phyloP scores from a whole-genome alignment of 2,329 filamentous ascomycete species.

The Aspergillus ochraceoroseus region DNA sequence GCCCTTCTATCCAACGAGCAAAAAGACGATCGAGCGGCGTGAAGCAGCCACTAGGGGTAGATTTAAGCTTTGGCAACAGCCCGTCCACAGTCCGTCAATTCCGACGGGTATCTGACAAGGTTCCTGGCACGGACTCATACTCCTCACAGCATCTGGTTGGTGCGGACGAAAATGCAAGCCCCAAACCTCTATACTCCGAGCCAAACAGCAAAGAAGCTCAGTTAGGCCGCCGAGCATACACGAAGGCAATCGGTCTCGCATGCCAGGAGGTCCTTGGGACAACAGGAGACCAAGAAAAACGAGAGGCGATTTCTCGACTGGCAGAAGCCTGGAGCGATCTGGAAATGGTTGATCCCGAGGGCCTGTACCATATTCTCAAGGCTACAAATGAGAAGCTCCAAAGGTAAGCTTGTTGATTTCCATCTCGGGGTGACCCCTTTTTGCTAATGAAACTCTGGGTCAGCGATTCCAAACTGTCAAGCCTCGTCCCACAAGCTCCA shows the following conservation, averaged over 20 bases:
- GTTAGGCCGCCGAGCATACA: conserved; percentile 74
- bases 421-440: background rate
- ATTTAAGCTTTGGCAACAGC: conserved; percentile 90
- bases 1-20: conserved; percentile 40
- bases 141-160: conserved; percentile 25
- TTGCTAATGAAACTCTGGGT: conserved; percentile 16
- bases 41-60: conserved; percentile 77
- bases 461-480: conserved; percentile 39
- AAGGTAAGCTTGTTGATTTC: conserved; percentile 26
- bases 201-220: conserved; percentile 68
- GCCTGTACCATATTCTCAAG: conserved; percentile 77
- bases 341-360: conserved; percentile 84
- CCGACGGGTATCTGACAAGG: conserved; percentile 72
- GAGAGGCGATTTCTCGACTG: conserved; percentile 75
- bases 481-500: conserved; percentile 36
- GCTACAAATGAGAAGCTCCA: conserved; percentile 69
- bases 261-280: conserved; percentile 85
- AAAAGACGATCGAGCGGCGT: conserved; percentile 48
- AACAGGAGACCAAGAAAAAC: conserved; percentile 63
- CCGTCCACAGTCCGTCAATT: conserved; percentile 90
- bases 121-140: conserved; percentile 35
- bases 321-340: conserved; percentile 81
- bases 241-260: conserved; percentile 72
- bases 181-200: conserved; percentile 33
- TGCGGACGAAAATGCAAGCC: conserved; percentile 41